Evolutionary conservation across 371 early-diverging fungal species (phyloP), one percentile per base, ranked within the genome.

Genomic region (Mucor piriformis): DNA sequence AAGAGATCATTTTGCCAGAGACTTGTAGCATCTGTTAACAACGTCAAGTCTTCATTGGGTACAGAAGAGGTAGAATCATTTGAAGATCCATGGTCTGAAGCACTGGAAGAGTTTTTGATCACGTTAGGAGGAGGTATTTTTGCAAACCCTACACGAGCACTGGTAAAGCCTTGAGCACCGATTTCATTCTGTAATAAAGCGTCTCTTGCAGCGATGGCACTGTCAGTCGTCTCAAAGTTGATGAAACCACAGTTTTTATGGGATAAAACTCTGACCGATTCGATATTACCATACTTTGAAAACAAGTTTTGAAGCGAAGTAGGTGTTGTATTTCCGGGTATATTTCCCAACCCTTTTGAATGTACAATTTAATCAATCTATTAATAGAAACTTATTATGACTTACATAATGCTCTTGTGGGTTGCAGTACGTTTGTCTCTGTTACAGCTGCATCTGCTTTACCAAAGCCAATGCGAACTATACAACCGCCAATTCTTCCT

Each of bases 171-270:
- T 35, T 84, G 83, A 21, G 93, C 93, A 66, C 83, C 86, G 58
- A 93, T 82, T 49, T 95, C 91, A 56, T 89, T 88, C 33, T 92
- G 92, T 60, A 95, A 88, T 82, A 96, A 85, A 16, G 86, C 87
- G 59, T 90, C 88, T 62, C 91, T 88, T 23, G 97, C 97, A 21
- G 83, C 80, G 35, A 94, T 84, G 1, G 99, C 95, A 63, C 94
- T 95, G 33, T 93, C 94, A 21, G 91, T 80, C 29, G 73, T 73
- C 24, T 88, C 90, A 78, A 96, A 98, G 76, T 97, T 97, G 65
- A 98, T 93, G 71, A 98, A 98, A 0, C 95, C 97, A 69, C 97
- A 98, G 70, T 93, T 95, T 72, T 98, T 98, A 78, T 95, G 96
- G 3, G 94, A 90, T 61, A 97, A 70, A 1, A 98, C 95, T 10